Evolutionary conservation across 129 eudicot species (phyloP).

Genomic region (Chrysanthemum makinoi): DNA sequence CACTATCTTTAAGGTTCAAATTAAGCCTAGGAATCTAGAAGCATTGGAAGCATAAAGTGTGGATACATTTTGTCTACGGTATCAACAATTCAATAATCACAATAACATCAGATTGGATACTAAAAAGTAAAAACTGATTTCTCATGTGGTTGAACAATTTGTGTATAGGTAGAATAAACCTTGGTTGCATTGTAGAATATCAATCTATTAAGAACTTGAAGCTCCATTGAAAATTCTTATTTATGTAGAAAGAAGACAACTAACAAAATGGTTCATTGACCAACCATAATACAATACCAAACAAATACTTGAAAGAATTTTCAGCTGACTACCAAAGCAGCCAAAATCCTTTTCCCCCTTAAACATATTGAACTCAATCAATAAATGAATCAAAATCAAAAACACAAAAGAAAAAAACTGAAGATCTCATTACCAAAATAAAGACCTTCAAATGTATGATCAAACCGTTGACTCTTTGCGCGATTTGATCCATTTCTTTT

Average conservation of each 20-base stretch:
- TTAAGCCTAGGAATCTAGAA: too few species aligned
- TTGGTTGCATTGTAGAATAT: too few species aligned
- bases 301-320: neutral
- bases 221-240: neutral
- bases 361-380: conserved; percentile 7
- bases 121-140: too few species aligned
- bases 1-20: too few species aligned
- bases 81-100: too few species aligned
- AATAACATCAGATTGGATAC: too few species aligned
- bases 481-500: conserved; percentile 18
- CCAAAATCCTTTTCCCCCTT: conserved; percentile 11
- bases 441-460: conserved; percentile 27
- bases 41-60: too few species aligned
- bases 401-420: conserved; percentile 5
- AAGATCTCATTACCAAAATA: conserved; percentile 36
- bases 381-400: conserved; percentile 15
- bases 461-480: conserved; percentile 32
- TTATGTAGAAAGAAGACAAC: conserved; percentile 7
- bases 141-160: too few species aligned
- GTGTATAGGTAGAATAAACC: neutral
- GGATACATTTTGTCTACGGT: too few species aligned
- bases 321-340: conserved; percentile 30
- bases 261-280: conserved; percentile 6
- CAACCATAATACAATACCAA: conserved; percentile 13
- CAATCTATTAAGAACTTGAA: neutral